Evolutionary conservation across 768 basidiomycete species (phyloP).

Genomic region (Hydnomerulius pinastri): DNA sequence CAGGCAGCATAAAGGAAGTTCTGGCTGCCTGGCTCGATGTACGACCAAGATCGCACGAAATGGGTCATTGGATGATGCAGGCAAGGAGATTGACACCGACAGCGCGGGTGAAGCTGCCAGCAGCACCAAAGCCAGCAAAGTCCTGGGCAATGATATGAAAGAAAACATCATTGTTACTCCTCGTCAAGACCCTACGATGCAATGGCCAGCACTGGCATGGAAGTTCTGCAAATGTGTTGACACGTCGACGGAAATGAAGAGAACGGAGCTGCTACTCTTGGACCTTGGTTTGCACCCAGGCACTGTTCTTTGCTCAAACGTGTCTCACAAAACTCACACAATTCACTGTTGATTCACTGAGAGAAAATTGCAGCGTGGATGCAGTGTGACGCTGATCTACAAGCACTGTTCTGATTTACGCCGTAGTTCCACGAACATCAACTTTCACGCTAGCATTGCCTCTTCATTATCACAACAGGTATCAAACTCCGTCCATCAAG

Average conservation of each 20-base stretch:
- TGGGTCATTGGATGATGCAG: slow-evolving; percentile 52
- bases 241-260: slow-evolving; percentile 3
- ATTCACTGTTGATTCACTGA: too few species aligned
- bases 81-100: slow-evolving; percentile 25
- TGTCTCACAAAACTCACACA: too few species aligned
- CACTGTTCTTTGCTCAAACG: too few species aligned
- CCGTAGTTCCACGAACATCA: too few species aligned
- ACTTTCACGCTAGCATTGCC: too few species aligned
- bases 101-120: slow-evolving; percentile 39
- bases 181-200: slow-evolving; percentile 3
- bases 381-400: too few species aligned
- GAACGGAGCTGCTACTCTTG: background rate
- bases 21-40: slow-evolving; percentile 45
- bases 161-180: slow-evolving; percentile 5
- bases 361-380: too few species aligned
- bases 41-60: slow-evolving; percentile 58
- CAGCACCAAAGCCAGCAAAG: slow-evolving; percentile 34
- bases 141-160: slow-evolving; percentile 9
- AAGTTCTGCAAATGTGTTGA: slow-evolving; percentile 4
- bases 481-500: too few species aligned
- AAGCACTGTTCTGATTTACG: too few species aligned
- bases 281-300: background rate
- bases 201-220: slow-evolving; percentile 7
- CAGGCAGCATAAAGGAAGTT: slow-evolving; percentile 69
- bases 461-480: background rate